phyloP scores from a whole-genome alignment of 78 protist species.

The Protostelium mycophagum region DNA sequence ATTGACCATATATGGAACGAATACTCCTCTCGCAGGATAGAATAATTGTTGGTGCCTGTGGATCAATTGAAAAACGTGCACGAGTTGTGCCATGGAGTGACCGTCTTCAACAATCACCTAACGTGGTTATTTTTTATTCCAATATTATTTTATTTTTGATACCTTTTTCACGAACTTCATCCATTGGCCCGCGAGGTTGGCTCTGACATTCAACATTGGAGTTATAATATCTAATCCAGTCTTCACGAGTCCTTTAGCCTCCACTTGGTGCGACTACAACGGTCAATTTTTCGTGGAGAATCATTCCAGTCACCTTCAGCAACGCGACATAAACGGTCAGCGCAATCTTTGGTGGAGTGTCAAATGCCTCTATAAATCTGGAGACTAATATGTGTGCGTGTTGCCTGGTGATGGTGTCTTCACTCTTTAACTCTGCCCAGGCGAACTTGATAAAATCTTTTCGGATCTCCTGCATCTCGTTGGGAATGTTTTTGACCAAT shows the following conservation, averaged over 20 bases:
- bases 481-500: constrained; percentile 56
- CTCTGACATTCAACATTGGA: constrained; percentile 42
- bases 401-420: constrained; percentile 77
- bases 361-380: constrained; percentile 85
- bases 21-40: constrained; percentile 67
- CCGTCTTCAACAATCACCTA: constrained; percentile 90
- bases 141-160: no score
- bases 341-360: constrained; percentile 84
- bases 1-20: constrained; percentile 85
- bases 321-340: constrained; percentile 84
- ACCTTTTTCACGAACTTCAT: constrained; percentile 82
- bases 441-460: constrained; percentile 82
- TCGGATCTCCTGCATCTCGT: constrained; percentile 35
- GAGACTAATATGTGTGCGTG: constrained; percentile 85
- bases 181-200: constrained; percentile 63
- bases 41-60: constrained; percentile 80
- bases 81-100: constrained; percentile 77
- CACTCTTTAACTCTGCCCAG: constrained; percentile 79
- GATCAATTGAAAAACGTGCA: constrained; percentile 83
- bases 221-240: constrained; percentile 83
- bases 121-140: no score
- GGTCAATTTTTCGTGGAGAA: not conserved
- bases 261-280: constrained; percentile 74
- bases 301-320: constrained; percentile 23
- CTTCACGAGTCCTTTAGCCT: constrained; percentile 67